A percentile compares a stretch with the other conserved stretches of the same genome.
Evolutionary conservation across 2,329 filamentous ascomycete species (phyloP).

Genomic region (Bertia moriformis): DNA sequence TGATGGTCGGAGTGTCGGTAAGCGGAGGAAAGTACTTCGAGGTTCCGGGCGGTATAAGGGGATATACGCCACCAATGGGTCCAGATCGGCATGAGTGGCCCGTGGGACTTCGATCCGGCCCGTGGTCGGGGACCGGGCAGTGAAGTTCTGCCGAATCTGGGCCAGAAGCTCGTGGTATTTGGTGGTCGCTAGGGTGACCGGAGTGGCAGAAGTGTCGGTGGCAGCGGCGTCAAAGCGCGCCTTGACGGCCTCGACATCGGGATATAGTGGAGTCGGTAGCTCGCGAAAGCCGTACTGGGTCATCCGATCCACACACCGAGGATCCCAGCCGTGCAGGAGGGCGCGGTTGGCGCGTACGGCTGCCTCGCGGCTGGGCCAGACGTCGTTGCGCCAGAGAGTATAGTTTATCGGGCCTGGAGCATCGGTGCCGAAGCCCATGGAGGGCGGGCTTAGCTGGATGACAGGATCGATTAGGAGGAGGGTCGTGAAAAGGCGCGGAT

Average conservation of each 20-base stretch:
- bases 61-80: neutral
- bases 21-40: neutral
- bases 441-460: conserved; percentile 1
- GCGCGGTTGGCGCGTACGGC: neutral
- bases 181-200: neutral
- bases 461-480: conserved; percentile 5
- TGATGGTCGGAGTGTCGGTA: neutral
- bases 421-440: neutral
- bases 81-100: neutral
- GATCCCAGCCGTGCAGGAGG: neutral
- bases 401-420: neutral
- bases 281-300: neutral
- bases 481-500: conserved; percentile 3
- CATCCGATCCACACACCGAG: neutral
- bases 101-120: neutral
- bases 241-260: neutral
- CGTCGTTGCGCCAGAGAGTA: neutral
- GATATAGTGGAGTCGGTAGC: neutral
- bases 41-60: neutral
- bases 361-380: neutral
- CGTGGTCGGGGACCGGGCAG: neutral
- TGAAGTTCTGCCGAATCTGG: neutral
- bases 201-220: neutral
- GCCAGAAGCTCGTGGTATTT: neutral
- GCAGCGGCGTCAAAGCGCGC: neutral